Evolutionary conservation across 768 basidiomycete species (phyloP).

Genomic region (Termitomyces sp.): DNA sequence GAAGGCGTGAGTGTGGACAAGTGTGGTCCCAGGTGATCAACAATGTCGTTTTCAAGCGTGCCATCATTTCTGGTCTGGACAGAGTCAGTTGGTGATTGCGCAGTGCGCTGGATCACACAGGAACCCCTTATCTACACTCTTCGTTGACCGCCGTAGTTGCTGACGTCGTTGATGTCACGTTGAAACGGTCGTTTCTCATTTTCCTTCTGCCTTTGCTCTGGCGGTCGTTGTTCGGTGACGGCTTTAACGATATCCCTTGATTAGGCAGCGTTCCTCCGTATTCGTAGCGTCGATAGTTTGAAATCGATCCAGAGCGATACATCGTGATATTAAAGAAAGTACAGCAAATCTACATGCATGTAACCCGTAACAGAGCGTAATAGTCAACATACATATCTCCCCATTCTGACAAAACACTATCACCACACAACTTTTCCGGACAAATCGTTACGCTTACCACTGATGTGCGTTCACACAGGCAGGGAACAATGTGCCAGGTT

Average conservation of each 20-base stretch:
- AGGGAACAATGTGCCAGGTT: too few species aligned
- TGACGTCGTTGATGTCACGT: neutral
- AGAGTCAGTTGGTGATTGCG: neutral
- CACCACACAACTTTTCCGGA: neutral
- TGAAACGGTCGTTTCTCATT: neutral
- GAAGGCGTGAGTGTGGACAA: constrained; percentile 7
- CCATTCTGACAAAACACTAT: neutral
- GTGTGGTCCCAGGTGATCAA: constrained; percentile 7
- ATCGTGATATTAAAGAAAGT: neutral
- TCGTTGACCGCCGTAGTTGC: neutral
- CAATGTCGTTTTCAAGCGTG: neutral
- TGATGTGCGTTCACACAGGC: neutral
- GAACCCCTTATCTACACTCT: neutral
- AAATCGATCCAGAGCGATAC: neutral
- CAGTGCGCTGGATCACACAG: neutral
- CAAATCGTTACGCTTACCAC: neutral
- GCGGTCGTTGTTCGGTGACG: neutral
- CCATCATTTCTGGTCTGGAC: neutral
- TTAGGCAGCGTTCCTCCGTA: neutral
- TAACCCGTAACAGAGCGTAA: neutral
- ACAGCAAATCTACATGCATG: neutral
- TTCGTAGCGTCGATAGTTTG: neutral
- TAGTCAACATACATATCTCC: neutral
- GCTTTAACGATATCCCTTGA: neutral
- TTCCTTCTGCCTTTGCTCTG: neutral